Percentiles rank a stretch among this genome's conserved stretches.
phyloP scores from a whole-genome alignment of 1,284 basidiomycete genomes.

The Cystobasidium sp. region DNA sequence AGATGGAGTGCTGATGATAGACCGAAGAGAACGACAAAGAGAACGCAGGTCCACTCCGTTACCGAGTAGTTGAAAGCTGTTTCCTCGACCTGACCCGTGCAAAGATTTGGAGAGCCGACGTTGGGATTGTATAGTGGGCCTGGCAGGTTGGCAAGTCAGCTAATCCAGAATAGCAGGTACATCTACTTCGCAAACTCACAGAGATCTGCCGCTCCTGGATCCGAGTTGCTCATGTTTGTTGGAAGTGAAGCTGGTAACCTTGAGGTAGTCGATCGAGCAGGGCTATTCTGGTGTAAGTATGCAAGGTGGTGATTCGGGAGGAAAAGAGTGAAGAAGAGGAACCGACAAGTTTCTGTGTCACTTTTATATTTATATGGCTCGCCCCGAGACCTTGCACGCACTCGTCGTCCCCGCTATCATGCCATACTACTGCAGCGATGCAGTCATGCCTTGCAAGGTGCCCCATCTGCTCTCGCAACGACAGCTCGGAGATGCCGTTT shows the following conservation, averaged over 20 bases:
- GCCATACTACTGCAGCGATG: too few species aligned
- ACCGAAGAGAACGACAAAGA: conserved; percentile 60
- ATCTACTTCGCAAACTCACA: conserved; percentile 1
- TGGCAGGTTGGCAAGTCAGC: not conserved
- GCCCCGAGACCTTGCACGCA: too few species aligned
- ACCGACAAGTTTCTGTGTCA: too few species aligned
- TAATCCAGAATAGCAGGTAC: not conserved
- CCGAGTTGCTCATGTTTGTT: conserved; percentile 17
- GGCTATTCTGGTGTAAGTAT: too few species aligned
- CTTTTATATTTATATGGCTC: too few species aligned
- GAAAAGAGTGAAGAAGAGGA: too few species aligned
- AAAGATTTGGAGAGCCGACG: conserved; percentile 27
- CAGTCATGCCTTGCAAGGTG: not conserved
- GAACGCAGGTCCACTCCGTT: conserved; percentile 56
- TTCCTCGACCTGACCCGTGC: conserved; percentile 26
- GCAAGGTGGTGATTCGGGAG: too few species aligned
- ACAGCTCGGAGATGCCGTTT: conserved; percentile 15
- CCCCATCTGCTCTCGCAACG: not conserved
- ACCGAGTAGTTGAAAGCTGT: conserved; percentile 36
- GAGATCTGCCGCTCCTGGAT: not conserved
- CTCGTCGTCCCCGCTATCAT: too few species aligned
- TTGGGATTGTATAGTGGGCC: conserved; percentile 24
- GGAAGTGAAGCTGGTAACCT: not conserved
- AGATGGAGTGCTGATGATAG: conserved; percentile 61
- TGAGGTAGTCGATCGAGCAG: too few species aligned